Evolutionary conservation across 139 green algal species (phyloP).

Genomic region (Coelastrella sp.): DNA sequence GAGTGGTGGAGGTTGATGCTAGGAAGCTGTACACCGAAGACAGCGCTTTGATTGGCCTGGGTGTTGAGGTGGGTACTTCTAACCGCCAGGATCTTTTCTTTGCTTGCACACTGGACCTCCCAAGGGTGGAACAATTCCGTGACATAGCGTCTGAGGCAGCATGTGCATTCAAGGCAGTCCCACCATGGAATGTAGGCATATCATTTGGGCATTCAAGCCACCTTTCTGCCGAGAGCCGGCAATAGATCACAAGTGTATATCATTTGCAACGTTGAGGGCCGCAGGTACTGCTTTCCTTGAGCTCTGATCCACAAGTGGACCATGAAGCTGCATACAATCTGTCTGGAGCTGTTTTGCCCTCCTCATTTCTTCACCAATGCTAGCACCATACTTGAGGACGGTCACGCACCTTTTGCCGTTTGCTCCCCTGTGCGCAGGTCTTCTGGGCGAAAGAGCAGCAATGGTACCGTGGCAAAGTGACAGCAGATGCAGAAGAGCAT

Average conservation of each 20-base stretch:
- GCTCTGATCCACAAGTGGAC: too few relatives aligned
- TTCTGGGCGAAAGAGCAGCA: background rate
- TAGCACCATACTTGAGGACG: background rate
- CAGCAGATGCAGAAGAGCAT: background rate
- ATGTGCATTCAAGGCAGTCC: too few relatives aligned
- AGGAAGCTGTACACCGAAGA: background rate
- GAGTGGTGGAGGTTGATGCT: background rate
- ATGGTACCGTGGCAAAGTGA: background rate
- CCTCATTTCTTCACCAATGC: background rate
- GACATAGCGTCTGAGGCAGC: background rate
- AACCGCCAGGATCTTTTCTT: too few relatives aligned
- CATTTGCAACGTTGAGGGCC: too few relatives aligned
- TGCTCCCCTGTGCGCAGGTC: constrained; percentile 1
- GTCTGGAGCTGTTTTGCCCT: too few relatives aligned
- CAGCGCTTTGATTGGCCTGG: constrained; percentile 4
- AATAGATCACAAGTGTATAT: too few relatives aligned
- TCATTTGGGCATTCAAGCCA: too few relatives aligned
- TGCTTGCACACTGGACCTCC: too few relatives aligned
- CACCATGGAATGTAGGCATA: too few relatives aligned
- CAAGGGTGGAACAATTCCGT: background rate
- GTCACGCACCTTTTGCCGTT: background rate
- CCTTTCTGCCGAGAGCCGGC: too few relatives aligned
- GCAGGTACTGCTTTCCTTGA: too few relatives aligned
- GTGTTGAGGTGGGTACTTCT: background rate
- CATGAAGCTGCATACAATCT: too few relatives aligned